Conservation (phyloP, 2,329 filamentous ascomycete species). For the Aspergillus udagawae region DNA sequence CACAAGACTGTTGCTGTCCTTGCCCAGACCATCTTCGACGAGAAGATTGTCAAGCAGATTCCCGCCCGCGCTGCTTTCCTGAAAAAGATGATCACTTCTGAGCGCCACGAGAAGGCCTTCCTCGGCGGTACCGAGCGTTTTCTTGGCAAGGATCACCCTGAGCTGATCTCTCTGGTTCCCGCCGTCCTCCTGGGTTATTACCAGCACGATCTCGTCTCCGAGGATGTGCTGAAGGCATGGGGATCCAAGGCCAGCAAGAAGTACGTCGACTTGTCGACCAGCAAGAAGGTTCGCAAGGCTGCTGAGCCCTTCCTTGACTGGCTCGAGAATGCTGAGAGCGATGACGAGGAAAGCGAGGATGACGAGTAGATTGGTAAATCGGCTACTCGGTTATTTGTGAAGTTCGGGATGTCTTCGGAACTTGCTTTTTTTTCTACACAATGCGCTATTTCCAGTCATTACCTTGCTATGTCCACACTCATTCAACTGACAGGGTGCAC, state of each 20-base stretch:
- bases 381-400: not conserved
- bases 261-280: conserved; percentile 83
- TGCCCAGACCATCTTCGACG: conserved; percentile 88
- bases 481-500: not conserved
- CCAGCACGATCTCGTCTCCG: conserved; percentile 79
- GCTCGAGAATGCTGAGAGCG: conserved; percentile 80
- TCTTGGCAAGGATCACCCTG: conserved; percentile 73
- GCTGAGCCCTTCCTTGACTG: conserved; percentile 91
- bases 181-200: conserved; percentile 89
- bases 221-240: conserved; percentile 88
- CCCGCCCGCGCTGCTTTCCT: conserved; percentile 78
- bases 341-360: conserved; percentile 62
- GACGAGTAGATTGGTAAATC: conserved; percentile 38
- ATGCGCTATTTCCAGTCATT: not conserved
- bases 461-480: not conserved
- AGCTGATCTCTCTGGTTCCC: conserved; percentile 72
- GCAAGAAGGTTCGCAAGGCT: conserved; percentile 93
- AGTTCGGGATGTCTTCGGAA: conserved; percentile 2
- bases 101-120: conserved; percentile 92
- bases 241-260: conserved; percentile 96
- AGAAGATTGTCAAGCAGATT: conserved; percentile 85
- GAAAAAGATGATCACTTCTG: conserved; percentile 86
- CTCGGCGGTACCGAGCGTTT: conserved; percentile 94
- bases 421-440: not conserved
- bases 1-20: conserved; percentile 90